Percentiles rank a stretch among this genome's conserved stretches.
Evolutionary conservation across 805 yeast genomes (phyloP).

Genomic region (Debaryomyces tyrocola): DNA sequence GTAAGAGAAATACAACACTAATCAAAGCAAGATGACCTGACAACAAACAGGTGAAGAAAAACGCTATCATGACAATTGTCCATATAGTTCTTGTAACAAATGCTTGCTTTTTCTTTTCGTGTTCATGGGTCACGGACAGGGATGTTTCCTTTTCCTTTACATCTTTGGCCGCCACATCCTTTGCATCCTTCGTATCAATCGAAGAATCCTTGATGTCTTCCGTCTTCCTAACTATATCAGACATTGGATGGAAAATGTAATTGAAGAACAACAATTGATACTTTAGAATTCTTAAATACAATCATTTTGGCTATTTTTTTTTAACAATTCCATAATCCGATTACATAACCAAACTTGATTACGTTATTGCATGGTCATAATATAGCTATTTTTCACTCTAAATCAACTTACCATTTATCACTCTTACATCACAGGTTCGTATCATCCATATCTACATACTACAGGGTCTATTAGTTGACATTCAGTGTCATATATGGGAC

Average conservation of each 20-base stretch:
- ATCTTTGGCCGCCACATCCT: background rate
- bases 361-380: too few relatives aligned
- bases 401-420: too few relatives aligned
- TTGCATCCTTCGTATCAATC: background rate
- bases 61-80: constrained; percentile 88
- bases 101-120: constrained; percentile 72
- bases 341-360: too few relatives aligned
- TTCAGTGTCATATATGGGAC: too few relatives aligned
- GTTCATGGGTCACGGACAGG: constrained; percentile 33
- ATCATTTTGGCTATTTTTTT: too few relatives aligned
- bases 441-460: too few relatives aligned
- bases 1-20: constrained; percentile 66
- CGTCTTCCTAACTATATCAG: background rate
- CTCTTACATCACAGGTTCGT: too few relatives aligned
- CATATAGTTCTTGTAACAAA: constrained; percentile 86
- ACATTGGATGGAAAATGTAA: background rate
- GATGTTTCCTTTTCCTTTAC: background rate
- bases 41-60: constrained; percentile 66
- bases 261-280: background rate
- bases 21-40: constrained; percentile 87
- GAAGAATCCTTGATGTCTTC: constrained; percentile 1
- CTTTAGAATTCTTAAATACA: too few relatives aligned
- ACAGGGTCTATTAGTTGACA: too few relatives aligned
- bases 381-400: too few relatives aligned
- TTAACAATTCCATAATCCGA: too few relatives aligned